Evolutionary conservation across 1,284 basidiomycete genomes (phyloP), one percentile per base, ranked within the genome.

Genomic region (Erythrobasidium hasegawianum): DNA sequence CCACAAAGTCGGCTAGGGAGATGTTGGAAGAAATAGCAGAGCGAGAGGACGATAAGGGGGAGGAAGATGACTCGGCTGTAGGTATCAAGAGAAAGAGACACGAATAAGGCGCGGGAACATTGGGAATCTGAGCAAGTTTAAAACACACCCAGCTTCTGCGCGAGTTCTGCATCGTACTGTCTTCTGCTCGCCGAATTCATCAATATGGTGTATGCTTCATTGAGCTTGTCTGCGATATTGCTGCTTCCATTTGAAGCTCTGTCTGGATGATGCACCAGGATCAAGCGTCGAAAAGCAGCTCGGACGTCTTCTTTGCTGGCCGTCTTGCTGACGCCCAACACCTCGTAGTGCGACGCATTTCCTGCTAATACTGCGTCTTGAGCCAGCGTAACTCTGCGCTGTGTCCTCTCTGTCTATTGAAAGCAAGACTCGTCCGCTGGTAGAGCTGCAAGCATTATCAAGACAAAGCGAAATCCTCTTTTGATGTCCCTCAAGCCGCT

Each of bases 401-500:
- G 5, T 11, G 4, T 11, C 33, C 11, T 33, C 33, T 33, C 11
- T 11, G 4, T 4, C 33, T 33, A 11, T 33, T n/a, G n/a, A n/a
- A n/a, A n/a, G n/a, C n/a, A n/a, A n/a, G n/a, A n/a, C n/a, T n/a
- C n/a, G n/a, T n/a, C n/a, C n/a, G n/a, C n/a, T n/a, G n/a, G n/a
- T n/a, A n/a, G n/a, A n/a, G n/a, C n/a, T n/a, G n/a, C n/a, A n/a
- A n/a, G n/a, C n/a, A n/a, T n/a, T n/a, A n/a, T n/a, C n/a, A n/a
- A n/a, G n/a, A n/a, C n/a, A n/a, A n/a, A n/a, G n/a, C n/a, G n/a
- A n/a, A n/a, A n/a, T n/a, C 33, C 33, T 4, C 5, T 24, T 49
- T 49, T 18, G 5, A 24, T 49, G 18, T 20, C 41, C 9, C 62
- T 49, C 33, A 43, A 57, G 39, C 77, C 81, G 0, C 80, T 85